Conservation (phyloP, 2,329 filamentous ascomycete genomes). For the Ramularia endophylla region DNA sequence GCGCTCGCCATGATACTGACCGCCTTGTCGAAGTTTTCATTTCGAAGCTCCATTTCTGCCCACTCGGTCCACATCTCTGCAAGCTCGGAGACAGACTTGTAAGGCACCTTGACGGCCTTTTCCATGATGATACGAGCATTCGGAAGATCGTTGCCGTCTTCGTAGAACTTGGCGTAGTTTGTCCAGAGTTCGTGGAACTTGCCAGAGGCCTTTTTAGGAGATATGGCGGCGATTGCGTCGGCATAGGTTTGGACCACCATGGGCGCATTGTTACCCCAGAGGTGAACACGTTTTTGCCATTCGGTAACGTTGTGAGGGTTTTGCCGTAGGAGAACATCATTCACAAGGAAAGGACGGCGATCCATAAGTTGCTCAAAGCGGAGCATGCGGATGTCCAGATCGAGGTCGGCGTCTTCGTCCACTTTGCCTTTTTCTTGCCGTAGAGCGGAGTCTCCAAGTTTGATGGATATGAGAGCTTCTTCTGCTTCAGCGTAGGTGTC, state of each 20-base stretch:
- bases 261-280: constrained; percentile 89
- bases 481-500: constrained; percentile 97
- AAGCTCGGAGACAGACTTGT: constrained; percentile 93
- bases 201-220: constrained; percentile 89
- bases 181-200: constrained; percentile 93
- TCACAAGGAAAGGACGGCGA: constrained; percentile 86
- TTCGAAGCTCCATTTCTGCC: constrained; percentile 96
- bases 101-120: constrained; percentile 95
- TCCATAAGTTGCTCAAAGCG: constrained; percentile 99
- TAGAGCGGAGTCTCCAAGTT: constrained; percentile 80
- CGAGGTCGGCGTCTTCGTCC: constrained; percentile 82
- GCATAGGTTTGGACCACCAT: constrained; percentile 95
- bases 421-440: constrained; percentile 72
- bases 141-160: constrained; percentile 73
- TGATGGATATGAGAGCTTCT: constrained; percentile 83
- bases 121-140: constrained; percentile 92
- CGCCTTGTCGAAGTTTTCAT: constrained; percentile 92
- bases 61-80: constrained; percentile 99
- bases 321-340: constrained; percentile 89
- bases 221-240: constrained; percentile 84
- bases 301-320: constrained; percentile 95
- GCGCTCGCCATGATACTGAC: constrained; percentile 96
- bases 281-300: constrained; percentile 92
- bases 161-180: constrained; percentile 97
- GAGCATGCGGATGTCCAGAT: constrained; percentile 95